Base-by-base conservation (phyloP, 495 filamentous ascomycete genomes). In the Usnea hakonensis region DNA sequence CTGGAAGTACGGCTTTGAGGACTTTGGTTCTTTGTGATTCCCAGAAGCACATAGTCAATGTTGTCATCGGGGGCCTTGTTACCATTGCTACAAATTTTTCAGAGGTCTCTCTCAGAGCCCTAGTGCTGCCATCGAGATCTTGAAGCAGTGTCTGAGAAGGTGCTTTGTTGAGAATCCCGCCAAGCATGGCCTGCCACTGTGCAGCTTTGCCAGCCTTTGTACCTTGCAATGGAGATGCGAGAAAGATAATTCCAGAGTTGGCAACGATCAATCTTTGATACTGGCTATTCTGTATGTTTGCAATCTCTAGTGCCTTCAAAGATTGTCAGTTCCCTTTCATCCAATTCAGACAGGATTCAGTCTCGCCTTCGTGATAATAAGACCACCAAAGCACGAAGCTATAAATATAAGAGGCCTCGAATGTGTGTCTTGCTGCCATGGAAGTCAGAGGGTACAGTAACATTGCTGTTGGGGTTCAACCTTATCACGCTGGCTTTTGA, bases 41-140 rank as follows among this genome's bases (percentile, higher is more conserved):
- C 43, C 43, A 46, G 43, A 46, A 46, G n/a, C 43, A 46, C 19
- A 46, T 46, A 3, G 43, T 46, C 43, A 21, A 21, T 19, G n/a
- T 46, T 2, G 21, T 19, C n/a, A 46, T 46, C n/a, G 43, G 43
- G 10, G n/a, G 43, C 5, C n/a, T 23, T 3, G 3, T 46, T 3
- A 46, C 6, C 43, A 46, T 46, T 3, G 1, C 11, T 19, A 10
- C n/a, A 9, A 21, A 46, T 8, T 23, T 46, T 21, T 55, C 9
- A 5, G 53, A 33, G 16, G 26, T 33, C 16, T 55, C 26, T 19
- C 53, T 19, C 26, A 55, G 53, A 11, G n/a, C 53, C 14, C 35
- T 55, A 3, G 53, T 55, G n/a, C 28, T 55, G 32, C 53, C 53
- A 55, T 55, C 53, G 8, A 55, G 53, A 21, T 33, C 53, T 10